Percentiles rank a stretch among this genome's conserved stretches.
Evolutionary conservation across 768 basidiomycete species (phyloP).

Genomic region (Kwoniella heveanensis): DNA sequence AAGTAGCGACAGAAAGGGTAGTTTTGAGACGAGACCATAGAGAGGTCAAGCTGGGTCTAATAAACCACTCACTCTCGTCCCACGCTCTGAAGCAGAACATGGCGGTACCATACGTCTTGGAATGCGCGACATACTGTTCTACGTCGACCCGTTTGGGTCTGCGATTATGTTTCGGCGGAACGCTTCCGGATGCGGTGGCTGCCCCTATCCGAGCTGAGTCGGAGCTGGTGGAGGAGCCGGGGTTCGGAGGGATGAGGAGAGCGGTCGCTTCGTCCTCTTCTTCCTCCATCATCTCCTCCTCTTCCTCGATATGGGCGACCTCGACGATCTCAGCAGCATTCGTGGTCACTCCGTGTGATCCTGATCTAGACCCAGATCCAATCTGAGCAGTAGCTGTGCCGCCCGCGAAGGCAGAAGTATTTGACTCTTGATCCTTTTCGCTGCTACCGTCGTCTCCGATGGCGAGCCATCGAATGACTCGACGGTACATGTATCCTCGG

Average conservation of each 20-base stretch:
- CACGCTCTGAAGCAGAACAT: conserved; percentile 32
- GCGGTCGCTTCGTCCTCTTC: conserved; percentile 3
- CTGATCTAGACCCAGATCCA: too few species aligned
- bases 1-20: too few species aligned
- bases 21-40: not conserved
- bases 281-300: conserved; percentile 14
- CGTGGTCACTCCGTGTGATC: too few species aligned
- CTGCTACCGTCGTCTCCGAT: too few species aligned
- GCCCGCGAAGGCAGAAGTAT: too few species aligned
- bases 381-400: too few species aligned
- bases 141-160: conserved; percentile 14
- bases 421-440: too few species aligned
- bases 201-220: too few species aligned
- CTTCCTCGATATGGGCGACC: conserved; percentile 18
- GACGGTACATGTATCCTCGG: conserved; percentile 26
- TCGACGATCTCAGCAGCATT: not conserved
- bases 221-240: not conserved
- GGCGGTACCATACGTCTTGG: conserved; percentile 25
- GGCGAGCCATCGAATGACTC: conserved; percentile 7
- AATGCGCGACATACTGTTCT: conserved; percentile 24
- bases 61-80: conserved; percentile 33
- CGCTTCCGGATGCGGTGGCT: too few species aligned
- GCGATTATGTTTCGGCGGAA: too few species aligned
- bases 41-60: too few species aligned
- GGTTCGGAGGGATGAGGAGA: not conserved